Base-by-base conservation (phyloP, 257 asterid genomes). In the Linaria vulgaris region DNA sequence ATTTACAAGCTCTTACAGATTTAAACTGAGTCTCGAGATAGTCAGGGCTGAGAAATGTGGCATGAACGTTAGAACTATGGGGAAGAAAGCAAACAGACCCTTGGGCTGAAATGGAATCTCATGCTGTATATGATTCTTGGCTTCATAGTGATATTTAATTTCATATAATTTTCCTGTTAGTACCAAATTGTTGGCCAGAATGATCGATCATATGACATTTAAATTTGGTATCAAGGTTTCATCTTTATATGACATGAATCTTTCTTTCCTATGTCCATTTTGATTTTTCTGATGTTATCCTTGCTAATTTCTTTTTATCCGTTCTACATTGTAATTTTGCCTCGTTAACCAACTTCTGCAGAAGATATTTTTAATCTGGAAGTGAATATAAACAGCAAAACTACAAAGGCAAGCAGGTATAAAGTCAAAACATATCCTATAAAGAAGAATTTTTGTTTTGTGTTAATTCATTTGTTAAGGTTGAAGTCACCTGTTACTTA, bases 321-420 rank as follows among this genome's bases (percentile, higher is more conserved):
- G 1, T 3, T 8, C 41, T 34, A 34, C 41, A 34, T 34, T 7
- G 41, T 0, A 46, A 15, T 46, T 46, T 46, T 6, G 20, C 52
- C n/a, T 46, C 21, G 3, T 14, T n/a, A 5, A 46, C 9, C 45
- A 37, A 65, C 56, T 38, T 51, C 68, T 15, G 66, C 81, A 85
- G 94, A 91, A 74, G 83, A 88, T 52, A 83, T 88, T 61, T 85
- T 75, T 44, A 95, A 88, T 45, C 89, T 85, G 71, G 83, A 79
- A 78, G 83, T 83, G 91, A 84, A 77, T 49, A 78, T 80, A 24
- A 87, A 85, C 47, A 91, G 96, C 12, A 82, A 83, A 71, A 78
- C 85, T 63, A 79, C 80, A 19, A 84, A 80, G 19, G 91, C 88
- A 31, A 79, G 95, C 87, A 88, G 88, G 96, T 88, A 72, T 13